These are phyloP conservation scores for Salix arbutifolia DNA, from an alignment of 345 rosid genomes.

Conservation along the genomic window DNA sequence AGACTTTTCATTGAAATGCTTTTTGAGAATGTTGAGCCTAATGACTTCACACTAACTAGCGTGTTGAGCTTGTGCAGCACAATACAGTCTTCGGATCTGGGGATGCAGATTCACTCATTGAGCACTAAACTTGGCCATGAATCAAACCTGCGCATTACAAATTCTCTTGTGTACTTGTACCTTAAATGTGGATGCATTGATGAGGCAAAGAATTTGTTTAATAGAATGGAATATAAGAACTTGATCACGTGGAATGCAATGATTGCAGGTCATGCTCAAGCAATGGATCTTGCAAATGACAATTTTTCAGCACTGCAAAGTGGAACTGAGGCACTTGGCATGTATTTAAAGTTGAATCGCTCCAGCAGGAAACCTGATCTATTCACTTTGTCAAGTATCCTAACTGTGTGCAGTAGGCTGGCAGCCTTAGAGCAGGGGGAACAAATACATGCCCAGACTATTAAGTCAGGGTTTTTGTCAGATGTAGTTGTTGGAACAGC, in stretches of 20 bases:
- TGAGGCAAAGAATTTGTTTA: constrained; percentile 38
- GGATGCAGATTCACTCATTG: constrained; percentile 45
- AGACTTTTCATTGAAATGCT: constrained; percentile 46
- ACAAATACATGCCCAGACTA: constrained; percentile 49
- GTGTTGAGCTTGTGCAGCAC: constrained; percentile 47
- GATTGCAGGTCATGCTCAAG: constrained; percentile 53
- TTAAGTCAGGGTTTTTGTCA: constrained; percentile 39
- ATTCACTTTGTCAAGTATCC: constrained; percentile 50
- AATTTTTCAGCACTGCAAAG: constrained; percentile 28
- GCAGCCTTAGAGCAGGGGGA: constrained; percentile 46
- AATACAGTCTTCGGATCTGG: constrained; percentile 26
- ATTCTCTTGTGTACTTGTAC: constrained; percentile 50
- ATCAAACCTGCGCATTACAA: constrained; percentile 28
- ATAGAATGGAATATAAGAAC: constrained; percentile 25
- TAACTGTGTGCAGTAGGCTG: constrained; percentile 43
- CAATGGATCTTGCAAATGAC: constrained; percentile 41
- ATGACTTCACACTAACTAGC: constrained; percentile 49
- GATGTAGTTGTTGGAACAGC: constrained; percentile 55
- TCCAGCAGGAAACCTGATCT: constrained; percentile 42
- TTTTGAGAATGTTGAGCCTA: constrained; percentile 37
- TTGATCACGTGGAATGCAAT: constrained; percentile 58
- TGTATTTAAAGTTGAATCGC: constrained; percentile 33
- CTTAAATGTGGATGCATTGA: constrained; percentile 40
- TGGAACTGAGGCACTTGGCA: constrained; percentile 43
- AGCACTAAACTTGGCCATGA: constrained; percentile 37